phyloP scores from a whole-genome alignment of 768 basidiomycete species.

The Phanerodontia chrysosporium region DNA sequence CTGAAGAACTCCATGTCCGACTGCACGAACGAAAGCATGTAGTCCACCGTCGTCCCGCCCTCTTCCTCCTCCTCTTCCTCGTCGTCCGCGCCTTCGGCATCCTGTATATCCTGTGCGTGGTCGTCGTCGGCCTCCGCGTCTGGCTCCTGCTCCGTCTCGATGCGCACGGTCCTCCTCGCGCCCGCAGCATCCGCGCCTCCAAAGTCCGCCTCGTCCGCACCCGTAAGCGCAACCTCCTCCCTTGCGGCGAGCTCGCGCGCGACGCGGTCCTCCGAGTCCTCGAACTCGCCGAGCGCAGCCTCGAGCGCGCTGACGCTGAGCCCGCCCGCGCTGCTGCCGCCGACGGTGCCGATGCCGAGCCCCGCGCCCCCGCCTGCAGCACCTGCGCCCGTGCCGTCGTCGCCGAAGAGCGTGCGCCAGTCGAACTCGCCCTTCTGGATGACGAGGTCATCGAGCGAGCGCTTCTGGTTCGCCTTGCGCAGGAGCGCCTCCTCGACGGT shows the following conservation, averaged over 20 bases:
- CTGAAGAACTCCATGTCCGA: conserved; percentile 65
- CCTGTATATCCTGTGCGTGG: conserved; percentile 16
- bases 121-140: conserved; percentile 8
- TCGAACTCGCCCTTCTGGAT: conserved; percentile 95
- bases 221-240: conserved; percentile 68
- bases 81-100: conserved; percentile 31
- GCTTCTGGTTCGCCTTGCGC: conserved; percentile 96
- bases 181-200: conserved; percentile 19
- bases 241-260: conserved; percentile 75
- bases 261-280: conserved; percentile 82
- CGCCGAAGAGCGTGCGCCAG: conserved; percentile 81
- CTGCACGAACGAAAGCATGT: conserved; percentile 71
- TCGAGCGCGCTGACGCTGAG: conserved; percentile 42
- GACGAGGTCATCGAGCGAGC: conserved; percentile 83
- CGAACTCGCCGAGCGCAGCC: conserved; percentile 76
- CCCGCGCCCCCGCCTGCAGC: neutral
- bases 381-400: conserved; percentile 38
- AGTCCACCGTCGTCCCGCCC: conserved; percentile 76
- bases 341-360: conserved; percentile 47
- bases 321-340: conserved; percentile 68
- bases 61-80: conserved; percentile 39
- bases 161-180: neutral
- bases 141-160: conserved; percentile 25
- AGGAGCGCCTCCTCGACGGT: conserved; percentile 97
- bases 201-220: conserved; percentile 78